These are phyloP conservation scores for Amylostereum areolatum DNA, from an alignment of 1,284 basidiomycete genomes.

Conservation along the genomic window DNA sequence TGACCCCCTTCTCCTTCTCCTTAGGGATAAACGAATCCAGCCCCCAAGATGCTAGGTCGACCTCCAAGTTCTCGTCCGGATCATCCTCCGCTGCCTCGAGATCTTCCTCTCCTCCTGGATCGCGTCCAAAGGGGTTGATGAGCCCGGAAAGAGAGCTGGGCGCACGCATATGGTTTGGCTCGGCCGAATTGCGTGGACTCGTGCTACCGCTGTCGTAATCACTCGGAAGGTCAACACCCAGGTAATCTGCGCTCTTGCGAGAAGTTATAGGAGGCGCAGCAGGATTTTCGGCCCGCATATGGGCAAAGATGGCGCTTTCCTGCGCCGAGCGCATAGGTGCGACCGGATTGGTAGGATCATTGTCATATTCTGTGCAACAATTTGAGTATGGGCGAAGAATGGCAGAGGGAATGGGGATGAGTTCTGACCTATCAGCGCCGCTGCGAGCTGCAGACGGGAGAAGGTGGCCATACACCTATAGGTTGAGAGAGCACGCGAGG, in stretches of 20 bases:
- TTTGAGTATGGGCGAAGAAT: background rate
- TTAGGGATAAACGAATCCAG: slow-evolving; percentile 70
- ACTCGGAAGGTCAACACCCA: slow-evolving; percentile 60
- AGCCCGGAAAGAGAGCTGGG: slow-evolving; percentile 55
- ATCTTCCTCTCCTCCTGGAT: slow-evolving; percentile 36
- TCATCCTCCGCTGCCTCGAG: slow-evolving; percentile 36
- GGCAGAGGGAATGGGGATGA: slow-evolving; percentile 1
- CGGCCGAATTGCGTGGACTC: slow-evolving; percentile 39
- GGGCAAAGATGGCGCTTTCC: slow-evolving; percentile 77
- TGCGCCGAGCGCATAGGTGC: slow-evolving; percentile 59
- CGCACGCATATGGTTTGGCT: slow-evolving; percentile 27
- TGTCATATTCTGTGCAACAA: slow-evolving; percentile 65
- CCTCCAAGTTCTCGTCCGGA: slow-evolving; percentile 53
- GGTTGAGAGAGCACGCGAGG: background rate
- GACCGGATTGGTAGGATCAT: slow-evolving; percentile 61
- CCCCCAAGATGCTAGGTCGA: slow-evolving; percentile 80
- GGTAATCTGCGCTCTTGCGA: slow-evolving; percentile 54
- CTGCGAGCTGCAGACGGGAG: slow-evolving; percentile 75
- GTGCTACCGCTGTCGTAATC: slow-evolving; percentile 37
- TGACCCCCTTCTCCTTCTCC: slow-evolving; percentile 40
- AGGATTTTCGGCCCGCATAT: slow-evolving; percentile 52
- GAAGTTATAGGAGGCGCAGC: slow-evolving; percentile 31
- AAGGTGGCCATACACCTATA: slow-evolving; percentile 39
- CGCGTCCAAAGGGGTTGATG: slow-evolving; percentile 39
- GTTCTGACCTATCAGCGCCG: slow-evolving; percentile 64